A percentile compares a stretch with the other conserved stretches of the same genome.
These are phyloP conservation scores for Clarireedia paspali DNA, from an alignment of 2,329 filamentous ascomycete species.

Conservation along the genomic window DNA sequence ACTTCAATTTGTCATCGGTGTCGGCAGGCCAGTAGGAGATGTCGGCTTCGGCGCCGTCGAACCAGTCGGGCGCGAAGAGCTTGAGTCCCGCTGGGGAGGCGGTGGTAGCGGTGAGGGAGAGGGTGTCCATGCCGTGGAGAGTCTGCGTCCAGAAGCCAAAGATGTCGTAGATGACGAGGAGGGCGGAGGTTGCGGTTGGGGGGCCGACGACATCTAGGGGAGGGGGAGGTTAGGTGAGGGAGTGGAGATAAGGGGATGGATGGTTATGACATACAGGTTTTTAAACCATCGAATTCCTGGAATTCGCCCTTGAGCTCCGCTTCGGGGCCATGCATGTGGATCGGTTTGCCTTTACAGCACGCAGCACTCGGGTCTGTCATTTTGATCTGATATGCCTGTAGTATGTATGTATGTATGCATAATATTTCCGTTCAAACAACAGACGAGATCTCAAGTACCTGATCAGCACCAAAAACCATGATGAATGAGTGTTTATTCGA, in stretches of 20 bases:
- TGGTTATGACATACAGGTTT: neutral
- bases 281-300: neutral
- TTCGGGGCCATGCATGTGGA: neutral
- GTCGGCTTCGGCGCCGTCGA: constrained; percentile 47
- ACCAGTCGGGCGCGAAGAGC: constrained; percentile 88
- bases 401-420: neutral
- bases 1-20: constrained; percentile 13
- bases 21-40: constrained; percentile 14
- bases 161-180: constrained; percentile 57
- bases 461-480: neutral
- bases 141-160: constrained; percentile 64
- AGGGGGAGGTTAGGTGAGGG: neutral
- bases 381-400: neutral
- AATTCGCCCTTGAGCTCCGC: neutral
- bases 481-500: neutral
- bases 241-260: neutral
- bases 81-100: constrained; percentile 49
- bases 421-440: neutral
- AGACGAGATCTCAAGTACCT: neutral
- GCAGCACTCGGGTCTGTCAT: constrained; percentile 4
- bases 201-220: constrained; percentile 38
- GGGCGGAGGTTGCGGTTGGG: constrained; percentile 42
- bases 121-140: constrained; percentile 59
- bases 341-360: neutral
- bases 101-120: constrained; percentile 35